Evolutionary conservation across 108 stramenopile species (phyloP), one percentile per base, ranked within the genome.

Genomic region (Phaeodactylum tricornutum): DNA sequence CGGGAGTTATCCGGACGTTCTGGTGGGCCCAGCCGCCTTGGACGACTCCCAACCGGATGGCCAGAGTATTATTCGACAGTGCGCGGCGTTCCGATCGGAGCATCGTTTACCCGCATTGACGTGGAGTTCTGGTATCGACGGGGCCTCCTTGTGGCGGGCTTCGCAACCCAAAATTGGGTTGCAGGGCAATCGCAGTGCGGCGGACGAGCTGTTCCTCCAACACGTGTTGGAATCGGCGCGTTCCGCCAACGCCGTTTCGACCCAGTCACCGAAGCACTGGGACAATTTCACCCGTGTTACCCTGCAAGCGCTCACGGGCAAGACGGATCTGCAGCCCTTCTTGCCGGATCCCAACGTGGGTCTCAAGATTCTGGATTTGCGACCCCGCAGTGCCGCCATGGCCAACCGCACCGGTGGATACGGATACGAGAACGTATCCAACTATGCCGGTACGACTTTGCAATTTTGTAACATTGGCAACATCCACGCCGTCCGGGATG

Each of bases 81-180:
- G 75, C 54, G 80, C 85, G 0, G 64, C 72, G 17, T 96, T 95
- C 59, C 81, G 97, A 15, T 71, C 70, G 22, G 95, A 84, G 57
- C 77, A 84, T 35, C 84, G 97, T 11, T 39, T 96, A 36, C 93
- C 93, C 0, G 73, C 75, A n/a, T 54, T 98, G 58, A 81, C 87
- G 23, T 98, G 94, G 94, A 82, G 80, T 7, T 62, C 57, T 49
- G 60, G 69, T 28, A 22, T 27, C 1, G 70, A 77, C 38, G 83
- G 84, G 12, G 87, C 87, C 2, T 76, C 79, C 37, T 78, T 99
- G 29, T 97, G 96, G 96, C 57, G 99, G 43, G 77, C 72, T 30
- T 71, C 92, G 25, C 99, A 99, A 55, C 99, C 99, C 0, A 93
- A 92, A 55, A 92, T 96, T 15, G 98, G 98, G 2, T 53, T 94